Evolutionary conservation across 1,139 yeast genomes (phyloP), one percentile per base, ranked within the genome.

Genomic region (Yamadazyma jaroonii): DNA sequence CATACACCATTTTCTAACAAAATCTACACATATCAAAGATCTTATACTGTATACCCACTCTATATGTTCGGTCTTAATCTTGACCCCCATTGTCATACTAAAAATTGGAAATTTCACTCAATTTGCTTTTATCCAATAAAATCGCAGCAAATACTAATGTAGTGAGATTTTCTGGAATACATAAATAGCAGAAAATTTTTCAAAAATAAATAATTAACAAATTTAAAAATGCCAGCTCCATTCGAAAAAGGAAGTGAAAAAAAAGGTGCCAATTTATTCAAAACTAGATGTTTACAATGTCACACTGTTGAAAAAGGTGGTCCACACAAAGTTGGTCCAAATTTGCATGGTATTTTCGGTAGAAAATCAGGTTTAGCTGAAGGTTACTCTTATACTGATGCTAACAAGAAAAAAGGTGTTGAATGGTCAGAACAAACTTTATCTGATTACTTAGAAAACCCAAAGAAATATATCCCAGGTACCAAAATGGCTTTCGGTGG

Each of bases 401-500:
- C 98, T 64, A 90, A 90, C 88, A 87, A 87, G 81, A 84, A 85
- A 79, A 89, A 89, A 77, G 95, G 90, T 62, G 95, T 90, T 50
- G 58, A 42, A 46, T 92, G 98, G 98, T 55, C 62, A 52, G 94
- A 82, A 63, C 92, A 89, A 65, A 79, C 89, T 68, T 79, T 92
- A 84, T 79, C 84, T 57, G 96, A 86, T 68, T 92, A 92, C 83
- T 83, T 92, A 72, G 95, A 85, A 74, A 94, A 92, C 87, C 98
- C 98, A 77, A 92, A 92, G 95, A 92, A 92, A 79, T 92, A 89
- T 78, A 89, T 92, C 57, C 98, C 98, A 63, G 98, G 98, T 72
- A 92, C 97, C 77, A 92, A 92, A 84, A 92, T 92, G 98, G 98
- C 98, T 52, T 92, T 92, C 61, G 98, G 97, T 76, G 98, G 98